Evolutionary conservation across 2,329 filamentous ascomycete genomes (phyloP).

Genomic region (Claviceps lovelessii): DNA sequence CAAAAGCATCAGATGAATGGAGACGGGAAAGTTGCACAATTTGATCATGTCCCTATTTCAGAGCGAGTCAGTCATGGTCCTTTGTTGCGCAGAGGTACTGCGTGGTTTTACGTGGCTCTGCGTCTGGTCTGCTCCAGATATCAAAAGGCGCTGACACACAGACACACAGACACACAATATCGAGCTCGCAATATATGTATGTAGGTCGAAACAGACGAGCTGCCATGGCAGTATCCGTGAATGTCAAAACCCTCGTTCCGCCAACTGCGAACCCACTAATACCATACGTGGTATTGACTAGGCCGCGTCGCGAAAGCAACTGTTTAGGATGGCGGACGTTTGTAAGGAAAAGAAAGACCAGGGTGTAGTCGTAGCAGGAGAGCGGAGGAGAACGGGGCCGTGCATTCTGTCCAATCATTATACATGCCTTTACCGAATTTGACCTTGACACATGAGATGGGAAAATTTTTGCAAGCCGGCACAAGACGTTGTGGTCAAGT

Average conservation of each 20-base stretch:
- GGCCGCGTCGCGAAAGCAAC: neutral
- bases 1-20: neutral
- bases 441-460: conserved; percentile 2
- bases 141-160: neutral
- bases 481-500: neutral
- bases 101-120: neutral
- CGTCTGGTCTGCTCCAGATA: neutral
- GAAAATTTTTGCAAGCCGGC: neutral
- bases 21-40: neutral
- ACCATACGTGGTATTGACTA: neutral
- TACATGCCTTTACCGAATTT: conserved; percentile 14
- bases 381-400: neutral
- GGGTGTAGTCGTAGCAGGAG: neutral
- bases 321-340: neutral
- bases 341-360: neutral
- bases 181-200: neutral
- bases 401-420: conserved; percentile 12
- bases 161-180: neutral
- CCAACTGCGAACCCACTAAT: neutral
- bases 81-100: neutral
- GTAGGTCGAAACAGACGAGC: neutral
- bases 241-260: neutral
- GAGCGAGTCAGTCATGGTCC: neutral
- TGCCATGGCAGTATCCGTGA: neutral
- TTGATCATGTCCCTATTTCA: neutral